Evolutionary conservation across 768 basidiomycete species (phyloP).

Genomic region (Boletus bicolor): DNA sequence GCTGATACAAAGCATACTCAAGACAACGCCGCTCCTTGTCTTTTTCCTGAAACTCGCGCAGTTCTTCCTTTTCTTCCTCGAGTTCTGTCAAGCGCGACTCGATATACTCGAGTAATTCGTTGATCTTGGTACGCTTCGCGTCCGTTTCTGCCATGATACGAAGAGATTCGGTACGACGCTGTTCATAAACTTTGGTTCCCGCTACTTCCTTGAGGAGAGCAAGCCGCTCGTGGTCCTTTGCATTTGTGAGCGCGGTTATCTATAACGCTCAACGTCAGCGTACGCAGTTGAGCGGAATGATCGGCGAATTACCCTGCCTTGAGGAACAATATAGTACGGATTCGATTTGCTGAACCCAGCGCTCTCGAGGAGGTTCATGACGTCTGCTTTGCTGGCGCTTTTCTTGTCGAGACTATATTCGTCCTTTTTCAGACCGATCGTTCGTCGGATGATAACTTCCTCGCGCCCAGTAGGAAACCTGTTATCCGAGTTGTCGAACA

Average conservation of each 20-base stretch:
- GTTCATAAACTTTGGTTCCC: constrained; percentile 97
- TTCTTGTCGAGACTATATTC: constrained; percentile 98
- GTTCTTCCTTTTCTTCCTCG: constrained; percentile 96
- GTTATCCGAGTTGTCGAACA: constrained; percentile 93
- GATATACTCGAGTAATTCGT: constrained; percentile 85
- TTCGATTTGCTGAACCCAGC: constrained; percentile 98
- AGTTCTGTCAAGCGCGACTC: constrained; percentile 87
- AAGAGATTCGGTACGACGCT: constrained; percentile 86
- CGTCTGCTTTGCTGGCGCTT: constrained; percentile 92
- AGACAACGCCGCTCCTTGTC: constrained; percentile 92
- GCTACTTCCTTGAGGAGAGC: constrained; percentile 97
- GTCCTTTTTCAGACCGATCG: constrained; percentile 97
- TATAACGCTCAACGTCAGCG: constrained; percentile 30
- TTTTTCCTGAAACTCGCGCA: constrained; percentile 94
- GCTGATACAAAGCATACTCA: constrained; percentile 91
- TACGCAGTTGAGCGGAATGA: not conserved
- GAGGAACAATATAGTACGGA: constrained; percentile 98
- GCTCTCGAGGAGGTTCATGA: constrained; percentile 94
- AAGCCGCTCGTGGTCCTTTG: constrained; percentile 92
- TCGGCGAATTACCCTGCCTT: constrained; percentile 73
- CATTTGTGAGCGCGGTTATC: constrained; percentile 96
- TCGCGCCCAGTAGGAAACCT: constrained; percentile 91
- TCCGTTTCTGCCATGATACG: constrained; percentile 98
- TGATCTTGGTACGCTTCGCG: constrained; percentile 86
- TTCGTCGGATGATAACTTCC: constrained; percentile 84